These are phyloP conservation scores for Xylariaceae sp. DNA, from an alignment of 2,329 filamentous ascomycete genomes.

Conservation along the genomic window DNA sequence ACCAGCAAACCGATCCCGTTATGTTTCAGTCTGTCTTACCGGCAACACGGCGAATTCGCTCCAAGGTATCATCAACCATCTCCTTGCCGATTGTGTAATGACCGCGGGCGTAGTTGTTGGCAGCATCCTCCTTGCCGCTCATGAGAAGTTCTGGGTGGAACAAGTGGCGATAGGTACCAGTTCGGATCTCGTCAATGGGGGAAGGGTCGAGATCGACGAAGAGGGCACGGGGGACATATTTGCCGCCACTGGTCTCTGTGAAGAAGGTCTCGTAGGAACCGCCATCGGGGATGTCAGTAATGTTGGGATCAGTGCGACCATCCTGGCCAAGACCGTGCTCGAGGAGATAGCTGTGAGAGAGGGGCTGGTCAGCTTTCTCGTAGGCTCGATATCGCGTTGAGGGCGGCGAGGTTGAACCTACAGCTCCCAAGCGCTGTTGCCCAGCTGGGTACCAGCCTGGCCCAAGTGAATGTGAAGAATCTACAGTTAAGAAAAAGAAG, in stretches of 20 bases:
- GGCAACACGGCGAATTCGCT: slow-evolving; percentile 63
- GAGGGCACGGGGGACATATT: slow-evolving; percentile 67
- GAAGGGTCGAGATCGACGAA: slow-evolving; percentile 70
- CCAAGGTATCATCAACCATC: slow-evolving; percentile 66
- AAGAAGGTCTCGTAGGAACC: slow-evolving; percentile 70
- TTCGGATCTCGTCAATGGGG: slow-evolving; percentile 69
- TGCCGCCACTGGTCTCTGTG: slow-evolving; percentile 65
- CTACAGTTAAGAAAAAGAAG: slow-evolving; percentile 33
- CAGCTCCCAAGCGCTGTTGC: slow-evolving; percentile 73
- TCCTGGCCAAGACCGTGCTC: slow-evolving; percentile 65
- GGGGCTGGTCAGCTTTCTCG: slow-evolving; percentile 8
- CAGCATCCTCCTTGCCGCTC: slow-evolving; percentile 70
- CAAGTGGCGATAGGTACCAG: slow-evolving; percentile 60
- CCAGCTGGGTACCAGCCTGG: slow-evolving; percentile 68
- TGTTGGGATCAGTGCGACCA: slow-evolving; percentile 58
- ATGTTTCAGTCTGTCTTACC: slow-evolving; percentile 41
- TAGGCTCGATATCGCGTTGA: background rate
- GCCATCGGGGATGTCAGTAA: slow-evolving; percentile 53
- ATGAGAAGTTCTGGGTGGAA: slow-evolving; percentile 69
- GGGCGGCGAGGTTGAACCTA: slow-evolving; percentile 42
- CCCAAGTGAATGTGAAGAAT: slow-evolving; percentile 60
- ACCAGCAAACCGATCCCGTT: background rate
- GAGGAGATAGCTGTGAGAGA: slow-evolving; percentile 56
- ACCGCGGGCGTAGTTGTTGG: slow-evolving; percentile 72
- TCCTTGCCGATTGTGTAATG: slow-evolving; percentile 75